Evolutionary conservation across 805 yeast species (phyloP).

Genomic region (Kregervanrija pseudodelftensis): DNA sequence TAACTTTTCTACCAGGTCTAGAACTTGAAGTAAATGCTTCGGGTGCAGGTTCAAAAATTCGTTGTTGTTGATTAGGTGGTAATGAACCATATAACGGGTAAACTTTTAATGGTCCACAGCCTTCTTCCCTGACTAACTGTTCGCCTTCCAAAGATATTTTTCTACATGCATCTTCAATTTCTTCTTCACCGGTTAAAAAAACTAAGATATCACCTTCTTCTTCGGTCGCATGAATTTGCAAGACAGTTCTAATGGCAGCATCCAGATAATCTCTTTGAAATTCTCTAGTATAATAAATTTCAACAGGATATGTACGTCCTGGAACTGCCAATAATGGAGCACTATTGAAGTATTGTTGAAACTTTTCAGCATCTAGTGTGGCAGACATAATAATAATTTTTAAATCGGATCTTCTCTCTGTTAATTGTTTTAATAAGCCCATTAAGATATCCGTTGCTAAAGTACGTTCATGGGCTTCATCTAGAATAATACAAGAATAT

Average conservation of each 20-base stretch:
- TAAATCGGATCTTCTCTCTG: conserved; percentile 73
- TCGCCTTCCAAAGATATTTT: conserved; percentile 85
- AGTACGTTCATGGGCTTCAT: conserved; percentile 98
- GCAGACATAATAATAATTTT: conserved; percentile 96
- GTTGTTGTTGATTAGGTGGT: conserved; percentile 93
- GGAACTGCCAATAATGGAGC: conserved; percentile 96
- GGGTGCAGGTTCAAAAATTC: conserved; percentile 89
- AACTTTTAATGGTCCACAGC: conserved; percentile 81
- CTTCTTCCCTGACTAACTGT: conserved; percentile 79
- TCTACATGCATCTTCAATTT: conserved; percentile 93
- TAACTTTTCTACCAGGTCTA: conserved; percentile 90
- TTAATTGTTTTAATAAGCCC: conserved; percentile 86
- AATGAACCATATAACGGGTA: conserved; percentile 94
- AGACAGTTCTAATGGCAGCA: conserved; percentile 89
- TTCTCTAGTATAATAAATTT: conserved; percentile 93
- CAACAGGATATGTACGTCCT: conserved; percentile 97
- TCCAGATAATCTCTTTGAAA: conserved; percentile 92
- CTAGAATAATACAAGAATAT: conserved; percentile 86
- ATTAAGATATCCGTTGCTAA: conserved; percentile 92
- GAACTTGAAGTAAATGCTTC: conserved; percentile 64
- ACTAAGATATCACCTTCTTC: conserved; percentile 84
- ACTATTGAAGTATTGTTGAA: conserved; percentile 79
- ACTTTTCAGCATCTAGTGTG: conserved; percentile 93
- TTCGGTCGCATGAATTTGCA: conserved; percentile 96
- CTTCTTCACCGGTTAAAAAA: conserved; percentile 94